Evolutionary conservation across 768 basidiomycete species (phyloP).

Genomic region (Gelatoporia subvermispora): DNA sequence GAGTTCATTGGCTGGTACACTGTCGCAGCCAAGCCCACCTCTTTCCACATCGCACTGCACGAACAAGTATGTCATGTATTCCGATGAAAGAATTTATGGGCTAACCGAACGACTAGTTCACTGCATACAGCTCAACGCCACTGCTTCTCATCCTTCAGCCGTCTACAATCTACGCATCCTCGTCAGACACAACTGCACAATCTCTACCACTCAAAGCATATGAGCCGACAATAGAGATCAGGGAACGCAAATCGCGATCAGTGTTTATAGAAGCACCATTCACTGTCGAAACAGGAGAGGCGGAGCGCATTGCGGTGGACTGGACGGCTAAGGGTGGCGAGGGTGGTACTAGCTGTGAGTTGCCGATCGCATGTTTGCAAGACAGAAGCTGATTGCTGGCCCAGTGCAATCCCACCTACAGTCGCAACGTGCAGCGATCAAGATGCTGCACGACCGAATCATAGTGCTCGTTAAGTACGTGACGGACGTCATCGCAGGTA

Average conservation of each 20-base stretch:
- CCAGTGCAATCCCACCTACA: constrained; percentile 90
- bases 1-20: constrained; percentile 99
- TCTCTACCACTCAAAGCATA: constrained; percentile 91
- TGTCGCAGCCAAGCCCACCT: constrained; percentile 67
- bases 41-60: constrained; percentile 77
- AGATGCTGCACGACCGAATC: constrained; percentile 94
- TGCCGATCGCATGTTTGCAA: background rate
- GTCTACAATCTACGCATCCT: constrained; percentile 34
- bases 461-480: constrained; percentile 85
- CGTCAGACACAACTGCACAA: constrained; percentile 54
- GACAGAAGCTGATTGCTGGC: background rate
- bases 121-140: constrained; percentile 80
- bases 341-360: constrained; percentile 74
- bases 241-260: constrained; percentile 68
- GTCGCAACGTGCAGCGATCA: constrained; percentile 90
- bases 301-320: constrained; percentile 97
- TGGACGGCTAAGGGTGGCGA: constrained; percentile 87
- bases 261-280: constrained; percentile 84
- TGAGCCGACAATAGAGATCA: constrained; percentile 84
- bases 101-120: constrained; percentile 51
- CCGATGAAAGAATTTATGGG: background rate
- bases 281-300: constrained; percentile 94
- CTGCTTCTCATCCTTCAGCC: constrained; percentile 78
- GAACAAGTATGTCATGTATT: constrained; percentile 56
- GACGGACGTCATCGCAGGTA: constrained; percentile 68